Conservation (phyloP, 805 yeast genomes). For the Nakazawaea molendinolei region DNA sequence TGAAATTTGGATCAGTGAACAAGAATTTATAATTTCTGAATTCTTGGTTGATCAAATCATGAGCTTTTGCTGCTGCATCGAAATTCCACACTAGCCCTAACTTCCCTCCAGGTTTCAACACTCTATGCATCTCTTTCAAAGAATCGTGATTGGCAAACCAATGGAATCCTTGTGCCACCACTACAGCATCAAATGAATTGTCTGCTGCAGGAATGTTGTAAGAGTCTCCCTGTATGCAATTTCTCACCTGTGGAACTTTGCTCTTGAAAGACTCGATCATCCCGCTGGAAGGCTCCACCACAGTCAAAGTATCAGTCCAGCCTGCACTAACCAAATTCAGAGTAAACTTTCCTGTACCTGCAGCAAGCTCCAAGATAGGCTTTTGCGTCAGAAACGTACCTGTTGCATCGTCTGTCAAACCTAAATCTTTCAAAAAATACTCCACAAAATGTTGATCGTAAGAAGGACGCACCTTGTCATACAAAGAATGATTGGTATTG, state of each 20-base stretch:
- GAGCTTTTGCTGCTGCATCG: conserved; percentile 27
- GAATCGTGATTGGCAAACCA: conserved; percentile 54
- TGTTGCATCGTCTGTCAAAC: conserved; percentile 19
- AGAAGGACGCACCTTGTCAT: conserved; percentile 47
- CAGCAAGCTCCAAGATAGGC: conserved; percentile 43
- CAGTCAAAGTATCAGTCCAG: conserved; percentile 29
- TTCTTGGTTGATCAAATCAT: conserved; percentile 12
- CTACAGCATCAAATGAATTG: conserved; percentile 38
- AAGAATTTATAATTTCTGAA: conserved; percentile 12
- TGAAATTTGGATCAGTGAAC: conserved; percentile 14
- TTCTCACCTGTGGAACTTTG: conserved; percentile 37
- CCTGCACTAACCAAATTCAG: conserved; percentile 32
- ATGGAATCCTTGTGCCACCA: conserved; percentile 58
- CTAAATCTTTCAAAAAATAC: conserved; percentile 32
- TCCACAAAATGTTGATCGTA: conserved; percentile 36
- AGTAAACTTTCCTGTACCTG: conserved; percentile 64
- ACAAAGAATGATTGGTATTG: conserved; percentile 42
- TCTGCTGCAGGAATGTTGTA: conserved; percentile 40
- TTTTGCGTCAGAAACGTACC: conserved; percentile 19
- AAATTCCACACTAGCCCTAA: conserved; percentile 57
- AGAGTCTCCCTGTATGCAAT: conserved; percentile 30
- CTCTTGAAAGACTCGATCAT: conserved; percentile 42
- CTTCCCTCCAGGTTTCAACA: conserved; percentile 41
- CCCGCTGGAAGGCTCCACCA: conserved; percentile 52
- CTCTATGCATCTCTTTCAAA: conserved; percentile 42